Evolutionary conservation across 2,329 filamentous ascomycete genomes (phyloP), one percentile per base, ranked within the genome.

Genomic region (Penicillium sp.): DNA sequence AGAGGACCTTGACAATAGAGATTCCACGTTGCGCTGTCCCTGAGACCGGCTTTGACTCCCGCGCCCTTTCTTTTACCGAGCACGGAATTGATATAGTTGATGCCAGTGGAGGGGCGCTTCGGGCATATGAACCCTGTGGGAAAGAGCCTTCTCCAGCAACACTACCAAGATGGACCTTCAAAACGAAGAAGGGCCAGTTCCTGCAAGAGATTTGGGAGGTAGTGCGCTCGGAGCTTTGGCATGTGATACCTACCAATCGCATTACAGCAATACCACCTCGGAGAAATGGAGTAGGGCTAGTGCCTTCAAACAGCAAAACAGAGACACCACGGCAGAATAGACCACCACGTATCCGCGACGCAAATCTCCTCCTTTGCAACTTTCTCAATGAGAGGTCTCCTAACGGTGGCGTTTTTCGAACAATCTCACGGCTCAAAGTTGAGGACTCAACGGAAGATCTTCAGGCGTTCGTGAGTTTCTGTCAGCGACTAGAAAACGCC

Each of bases 41-140:
- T 4, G n/a, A 51, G 9, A 45, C 5, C n/a, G 56, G 56, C 11
- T 19, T 52, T n/a, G 30, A 58, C 4, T 45, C 47, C 31, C 56
- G 56, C 35, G 47, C 56, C 35, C n/a, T 58, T 52, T 58, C 56
- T 51, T 58, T 44, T 41, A 58, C 56, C 6, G 35, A 52, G 23
- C 56, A 58, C 29, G n/a, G 56, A n/a, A 52, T 58, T 51, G 56
- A 58, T 41, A 49, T 58, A 26, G 46, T 58, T 35, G 55, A 58
- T 50, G 45, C 55, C 31, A 58, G 45, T 23, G 55, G 55, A 31
- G 26, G 26, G 2, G 41, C 55, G 13, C 15, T 50, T 11, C 55
- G 55, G 5, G 45, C 45, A 23, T 41, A 15, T 51, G 56, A 52
- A 48, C 47, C 47, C 7, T 58, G 56, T 47, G 56, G 45, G 17